Conservation (phyloP, 257 asterid genomes). For the Primulina tabacum region DNA sequence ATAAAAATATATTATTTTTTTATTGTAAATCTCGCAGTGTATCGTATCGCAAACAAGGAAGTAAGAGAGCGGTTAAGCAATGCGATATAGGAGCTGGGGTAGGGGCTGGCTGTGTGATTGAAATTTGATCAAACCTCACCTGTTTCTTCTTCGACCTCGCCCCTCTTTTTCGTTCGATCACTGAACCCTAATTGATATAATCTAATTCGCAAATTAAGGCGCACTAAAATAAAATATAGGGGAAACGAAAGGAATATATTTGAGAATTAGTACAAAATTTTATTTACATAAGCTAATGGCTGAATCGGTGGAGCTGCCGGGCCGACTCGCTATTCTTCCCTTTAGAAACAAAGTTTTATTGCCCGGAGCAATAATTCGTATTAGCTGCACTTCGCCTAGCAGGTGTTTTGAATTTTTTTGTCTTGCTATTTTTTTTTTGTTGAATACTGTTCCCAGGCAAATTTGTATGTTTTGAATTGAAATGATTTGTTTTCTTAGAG, state of each 20-base stretch:
- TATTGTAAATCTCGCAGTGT: too few relatives aligned
- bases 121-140: neutral
- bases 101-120: neutral
- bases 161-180: neutral
- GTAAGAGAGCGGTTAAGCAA: too few relatives aligned
- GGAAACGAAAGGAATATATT: neutral
- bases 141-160: neutral
- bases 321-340: slow-evolving; percentile 89
- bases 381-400: slow-evolving; percentile 97
- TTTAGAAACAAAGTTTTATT: slow-evolving; percentile 89
- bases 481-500: neutral
- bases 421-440: neutral
- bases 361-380: slow-evolving; percentile 96
- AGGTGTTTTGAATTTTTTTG: slow-evolving; percentile 38
- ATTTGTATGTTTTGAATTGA: neutral
- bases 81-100: too few relatives aligned
- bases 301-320: slow-evolving; percentile 89
- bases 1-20: too few relatives aligned
- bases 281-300: slow-evolving; percentile 41
- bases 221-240: neutral
- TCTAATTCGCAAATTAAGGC: neutral
- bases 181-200: neutral
- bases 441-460: neutral
- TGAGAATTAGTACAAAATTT: too few relatives aligned
- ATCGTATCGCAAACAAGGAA: too few relatives aligned